Evolutionary conservation across 1,284 basidiomycete species (phyloP).

Genomic region (Irpex sp.): DNA sequence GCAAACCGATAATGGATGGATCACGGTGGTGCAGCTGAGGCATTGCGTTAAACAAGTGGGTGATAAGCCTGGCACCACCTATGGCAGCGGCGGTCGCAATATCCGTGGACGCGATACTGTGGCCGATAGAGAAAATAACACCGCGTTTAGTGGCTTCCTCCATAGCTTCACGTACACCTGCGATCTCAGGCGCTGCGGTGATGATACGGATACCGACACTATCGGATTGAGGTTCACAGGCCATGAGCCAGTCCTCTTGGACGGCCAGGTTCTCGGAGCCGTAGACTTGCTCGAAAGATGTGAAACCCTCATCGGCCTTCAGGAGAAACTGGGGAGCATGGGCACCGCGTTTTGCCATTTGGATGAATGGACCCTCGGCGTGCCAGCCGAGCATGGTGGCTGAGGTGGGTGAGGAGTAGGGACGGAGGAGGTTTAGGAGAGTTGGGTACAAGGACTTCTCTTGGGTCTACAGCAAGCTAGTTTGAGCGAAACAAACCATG

Average conservation of each 20-base stretch:
- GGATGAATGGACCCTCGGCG: slow-evolving; percentile 87
- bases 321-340: slow-evolving; percentile 72
- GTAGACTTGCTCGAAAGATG: slow-evolving; percentile 72
- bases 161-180: slow-evolving; percentile 74
- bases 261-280: slow-evolving; percentile 61
- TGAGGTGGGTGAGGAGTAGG: slow-evolving; percentile 54
- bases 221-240: slow-evolving; percentile 26
- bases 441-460: slow-evolving; percentile 70
- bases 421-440: slow-evolving; percentile 58
- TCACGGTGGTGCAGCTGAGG: slow-evolving; percentile 83
- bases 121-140: slow-evolving; percentile 81
- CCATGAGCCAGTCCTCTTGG: slow-evolving; percentile 65
- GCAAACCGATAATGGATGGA: slow-evolving; percentile 82
- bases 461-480: slow-evolving; percentile 53
- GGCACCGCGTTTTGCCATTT: slow-evolving; percentile 74
- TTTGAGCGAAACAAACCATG: not conserved
- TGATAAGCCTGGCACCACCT: slow-evolving; percentile 78
- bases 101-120: slow-evolving; percentile 68
- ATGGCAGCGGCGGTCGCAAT: slow-evolving; percentile 66
- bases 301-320: slow-evolving; percentile 55
- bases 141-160: slow-evolving; percentile 60
- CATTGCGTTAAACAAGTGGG: slow-evolving; percentile 93
- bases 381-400: slow-evolving; percentile 85
- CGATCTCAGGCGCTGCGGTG: slow-evolving; percentile 84
- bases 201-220: slow-evolving; percentile 73